These are phyloP conservation scores for Salix brachista DNA, from an alignment of 345 rosid genomes.

Conservation along the genomic window DNA sequence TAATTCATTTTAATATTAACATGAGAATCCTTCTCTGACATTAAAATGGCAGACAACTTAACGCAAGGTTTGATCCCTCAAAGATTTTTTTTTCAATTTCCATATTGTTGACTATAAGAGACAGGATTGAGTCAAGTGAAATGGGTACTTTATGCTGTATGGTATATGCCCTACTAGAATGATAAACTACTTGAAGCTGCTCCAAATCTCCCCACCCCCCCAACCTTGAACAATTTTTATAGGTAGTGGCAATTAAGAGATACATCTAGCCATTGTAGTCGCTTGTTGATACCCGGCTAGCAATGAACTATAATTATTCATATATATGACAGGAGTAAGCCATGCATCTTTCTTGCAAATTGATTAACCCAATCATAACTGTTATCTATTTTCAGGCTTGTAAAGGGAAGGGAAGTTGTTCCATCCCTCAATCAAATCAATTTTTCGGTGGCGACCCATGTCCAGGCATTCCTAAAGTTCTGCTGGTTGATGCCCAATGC, in stretches of 20 bases:
- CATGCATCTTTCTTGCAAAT: neutral
- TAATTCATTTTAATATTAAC: too few species aligned
- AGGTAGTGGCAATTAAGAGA: too few species aligned
- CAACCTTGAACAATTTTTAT: too few species aligned
- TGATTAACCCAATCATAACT: neutral
- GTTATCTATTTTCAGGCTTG: constrained; percentile 43
- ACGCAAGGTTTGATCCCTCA: neutral
- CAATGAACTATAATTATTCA: neutral
- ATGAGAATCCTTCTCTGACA: too few species aligned
- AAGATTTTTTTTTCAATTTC: neutral
- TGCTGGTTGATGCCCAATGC: constrained; percentile 59
- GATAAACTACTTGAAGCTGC: too few species aligned
- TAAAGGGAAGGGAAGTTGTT: constrained; percentile 42
- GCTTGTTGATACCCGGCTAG: neutral
- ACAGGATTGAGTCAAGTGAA: too few species aligned
- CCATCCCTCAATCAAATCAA: constrained; percentile 32
- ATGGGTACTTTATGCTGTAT: too few species aligned
- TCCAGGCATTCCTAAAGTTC: constrained; percentile 42
- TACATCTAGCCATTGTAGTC: too few species aligned
- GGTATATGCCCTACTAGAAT: too few species aligned
- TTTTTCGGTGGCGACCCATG: constrained; percentile 49
- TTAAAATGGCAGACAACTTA: too few species aligned
- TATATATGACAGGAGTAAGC: neutral
- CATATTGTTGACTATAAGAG: neutral
- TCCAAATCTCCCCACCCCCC: too few species aligned